A percentile compares a stretch with the other conserved stretches of the same genome.
These are phyloP conservation scores for Lachnellula willkommii DNA, from an alignment of 2,329 filamentous ascomycete species.

Conservation along the genomic window DNA sequence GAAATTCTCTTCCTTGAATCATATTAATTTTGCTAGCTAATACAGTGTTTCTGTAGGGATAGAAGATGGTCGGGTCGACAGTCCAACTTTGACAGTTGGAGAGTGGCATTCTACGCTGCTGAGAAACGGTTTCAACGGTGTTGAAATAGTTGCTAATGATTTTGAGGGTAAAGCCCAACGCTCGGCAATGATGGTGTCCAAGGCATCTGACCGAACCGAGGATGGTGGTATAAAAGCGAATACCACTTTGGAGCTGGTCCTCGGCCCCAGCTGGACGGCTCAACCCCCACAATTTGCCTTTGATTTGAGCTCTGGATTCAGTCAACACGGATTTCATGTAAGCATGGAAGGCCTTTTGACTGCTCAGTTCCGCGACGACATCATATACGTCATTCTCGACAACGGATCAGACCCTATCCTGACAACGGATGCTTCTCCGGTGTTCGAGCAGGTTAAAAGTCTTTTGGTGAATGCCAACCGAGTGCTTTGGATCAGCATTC, in stretches of 20 bases:
- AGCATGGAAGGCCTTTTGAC: neutral
- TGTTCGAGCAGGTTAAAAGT: neutral
- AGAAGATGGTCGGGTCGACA: slow-evolving; percentile 6
- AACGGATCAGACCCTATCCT: neutral
- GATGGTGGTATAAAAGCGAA: neutral
- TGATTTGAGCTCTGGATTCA: neutral
- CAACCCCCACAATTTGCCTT: neutral
- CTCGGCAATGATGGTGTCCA: neutral
- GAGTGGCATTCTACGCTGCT: slow-evolving; percentile 2
- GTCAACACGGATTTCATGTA: neutral
- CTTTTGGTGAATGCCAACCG: neutral
- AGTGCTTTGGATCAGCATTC: slow-evolving; percentile 2
- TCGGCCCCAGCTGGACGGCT: neutral
- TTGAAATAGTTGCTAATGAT: slow-evolving; percentile 3
- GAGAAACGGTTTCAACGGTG: neutral
- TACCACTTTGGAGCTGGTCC: neutral
- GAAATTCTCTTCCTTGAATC: neutral
- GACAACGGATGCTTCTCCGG: neutral
- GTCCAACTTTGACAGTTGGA: slow-evolving; percentile 4
- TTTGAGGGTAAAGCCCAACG: neutral
- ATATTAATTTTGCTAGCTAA: neutral
- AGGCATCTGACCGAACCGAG: neutral
- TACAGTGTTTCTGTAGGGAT: neutral
- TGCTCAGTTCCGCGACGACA: neutral
- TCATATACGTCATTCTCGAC: neutral